Conservation (phyloP, 257 asterid species). For the Solanum sparsipilum region DNA sequence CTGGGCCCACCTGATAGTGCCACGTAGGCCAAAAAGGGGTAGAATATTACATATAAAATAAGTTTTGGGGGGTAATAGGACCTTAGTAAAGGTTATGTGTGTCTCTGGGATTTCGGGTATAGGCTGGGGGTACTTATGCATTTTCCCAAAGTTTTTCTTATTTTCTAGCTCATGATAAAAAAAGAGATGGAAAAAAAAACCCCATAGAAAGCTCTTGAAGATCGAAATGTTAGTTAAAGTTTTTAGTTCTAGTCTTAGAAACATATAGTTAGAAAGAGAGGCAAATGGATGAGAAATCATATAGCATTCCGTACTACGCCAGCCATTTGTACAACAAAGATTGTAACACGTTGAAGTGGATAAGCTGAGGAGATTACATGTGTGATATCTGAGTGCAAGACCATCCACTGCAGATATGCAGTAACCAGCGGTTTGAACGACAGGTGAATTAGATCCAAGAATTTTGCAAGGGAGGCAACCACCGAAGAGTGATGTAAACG, state of each 20-base stretch:
- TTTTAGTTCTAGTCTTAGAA: not conserved
- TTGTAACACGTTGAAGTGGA: not conserved
- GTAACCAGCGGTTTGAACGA: constrained; percentile 49
- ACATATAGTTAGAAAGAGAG: not conserved
- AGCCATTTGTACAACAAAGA: not conserved
- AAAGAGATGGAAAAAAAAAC: too few species aligned
- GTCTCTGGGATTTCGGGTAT: too few species aligned
- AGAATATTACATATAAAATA: too few species aligned
- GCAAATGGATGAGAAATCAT: not conserved
- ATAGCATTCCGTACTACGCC: not conserved
- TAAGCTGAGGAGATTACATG: constrained; percentile 30
- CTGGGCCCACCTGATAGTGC: too few species aligned
- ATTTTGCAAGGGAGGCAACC: constrained; percentile 83
- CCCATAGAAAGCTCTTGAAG: not conserved
- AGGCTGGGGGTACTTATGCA: too few species aligned
- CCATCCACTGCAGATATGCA: constrained; percentile 84
- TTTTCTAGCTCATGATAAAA: too few species aligned
- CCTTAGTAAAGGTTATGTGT: too few species aligned
- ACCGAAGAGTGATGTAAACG: constrained; percentile 83
- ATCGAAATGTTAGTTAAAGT: not conserved
- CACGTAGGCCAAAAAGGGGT: too few species aligned
- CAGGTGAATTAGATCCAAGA: constrained; percentile 44
- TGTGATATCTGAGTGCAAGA: constrained; percentile 94
- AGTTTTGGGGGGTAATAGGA: too few species aligned
- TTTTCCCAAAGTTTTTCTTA: too few species aligned